Conservation (phyloP, 306 rosid genomes). For the Vigna unguiculata region DNA sequence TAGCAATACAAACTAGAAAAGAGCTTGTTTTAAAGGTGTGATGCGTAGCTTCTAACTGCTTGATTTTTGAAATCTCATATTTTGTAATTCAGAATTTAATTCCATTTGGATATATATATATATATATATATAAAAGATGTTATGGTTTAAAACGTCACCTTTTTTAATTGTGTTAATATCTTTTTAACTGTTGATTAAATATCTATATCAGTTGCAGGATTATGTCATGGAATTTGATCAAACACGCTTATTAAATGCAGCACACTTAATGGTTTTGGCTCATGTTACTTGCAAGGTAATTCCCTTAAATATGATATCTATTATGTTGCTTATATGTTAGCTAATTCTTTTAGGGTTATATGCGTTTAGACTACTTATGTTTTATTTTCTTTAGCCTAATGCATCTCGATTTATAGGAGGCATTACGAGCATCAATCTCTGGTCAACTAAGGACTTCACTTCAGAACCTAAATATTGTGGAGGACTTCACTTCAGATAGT, state of each 20-base stretch:
- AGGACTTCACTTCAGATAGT: too few species aligned
- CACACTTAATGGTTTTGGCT: constrained; percentile 99
- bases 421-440: constrained; percentile 83
- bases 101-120: too few species aligned
- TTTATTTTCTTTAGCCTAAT: constrained; percentile 28
- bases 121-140: constrained; percentile 2
- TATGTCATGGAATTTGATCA: constrained; percentile 98
- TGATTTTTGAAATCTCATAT: background rate
- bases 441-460: constrained; percentile 79
- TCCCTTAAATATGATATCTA: constrained; percentile 29
- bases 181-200: background rate
- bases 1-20: constrained; percentile 97
- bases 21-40: constrained; percentile 93
- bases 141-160: background rate
- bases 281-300: constrained; percentile 98
- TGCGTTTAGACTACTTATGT: constrained; percentile 5
- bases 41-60: constrained; percentile 1
- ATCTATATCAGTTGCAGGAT: constrained; percentile 59
- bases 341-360: background rate
- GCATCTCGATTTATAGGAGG: constrained; percentile 67
- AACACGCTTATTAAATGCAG: constrained; percentile 88
- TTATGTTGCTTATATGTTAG: constrained; percentile 17
- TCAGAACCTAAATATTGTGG: constrained; percentile 72
- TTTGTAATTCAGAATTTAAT: constrained; percentile 9
- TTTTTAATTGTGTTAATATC: constrained; percentile 8